Evolutionary conservation across 2,329 filamentous ascomycete species (phyloP).

Genomic region (Calonectria pauciramosa): DNA sequence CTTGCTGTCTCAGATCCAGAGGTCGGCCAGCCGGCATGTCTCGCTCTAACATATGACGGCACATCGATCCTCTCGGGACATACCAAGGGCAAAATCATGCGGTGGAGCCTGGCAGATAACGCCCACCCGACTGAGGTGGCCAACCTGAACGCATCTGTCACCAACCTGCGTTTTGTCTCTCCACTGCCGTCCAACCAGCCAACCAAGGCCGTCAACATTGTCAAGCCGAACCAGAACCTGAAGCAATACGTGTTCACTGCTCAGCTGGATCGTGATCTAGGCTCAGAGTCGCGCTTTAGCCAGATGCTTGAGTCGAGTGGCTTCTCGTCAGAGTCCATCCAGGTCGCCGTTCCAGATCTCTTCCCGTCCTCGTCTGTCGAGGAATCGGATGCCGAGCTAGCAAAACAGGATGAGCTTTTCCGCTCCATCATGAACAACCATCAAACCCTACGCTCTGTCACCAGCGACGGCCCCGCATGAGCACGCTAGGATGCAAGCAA

Average conservation of each 20-base stretch:
- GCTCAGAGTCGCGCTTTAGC: constrained; percentile 58
- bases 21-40: constrained; percentile 73
- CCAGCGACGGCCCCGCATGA: constrained; percentile 28
- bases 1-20: constrained; percentile 73
- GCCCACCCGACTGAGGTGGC: constrained; percentile 76
- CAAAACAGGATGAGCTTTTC: constrained; percentile 59
- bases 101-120: constrained; percentile 83
- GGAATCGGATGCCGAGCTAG: constrained; percentile 37
- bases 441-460: constrained; percentile 41
- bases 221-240: constrained; percentile 83
- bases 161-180: constrained; percentile 82
- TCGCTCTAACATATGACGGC: constrained; percentile 86
- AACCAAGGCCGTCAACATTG: constrained; percentile 71
- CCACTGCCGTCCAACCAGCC: constrained; percentile 61
- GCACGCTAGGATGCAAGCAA: constrained; percentile 22
- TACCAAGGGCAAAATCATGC: constrained; percentile 80
- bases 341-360: constrained; percentile 65
- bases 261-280: constrained; percentile 67
- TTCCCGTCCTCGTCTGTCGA: constrained; percentile 41
- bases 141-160: constrained; percentile 84
- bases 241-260: constrained; percentile 75
- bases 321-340: constrained; percentile 61
- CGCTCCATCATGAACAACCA: constrained; percentile 61
- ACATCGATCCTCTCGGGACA: constrained; percentile 86
- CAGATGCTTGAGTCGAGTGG: constrained; percentile 62